phyloP scores from a whole-genome alignment of 768 basidiomycete species.

The Termitomyces sp. region DNA sequence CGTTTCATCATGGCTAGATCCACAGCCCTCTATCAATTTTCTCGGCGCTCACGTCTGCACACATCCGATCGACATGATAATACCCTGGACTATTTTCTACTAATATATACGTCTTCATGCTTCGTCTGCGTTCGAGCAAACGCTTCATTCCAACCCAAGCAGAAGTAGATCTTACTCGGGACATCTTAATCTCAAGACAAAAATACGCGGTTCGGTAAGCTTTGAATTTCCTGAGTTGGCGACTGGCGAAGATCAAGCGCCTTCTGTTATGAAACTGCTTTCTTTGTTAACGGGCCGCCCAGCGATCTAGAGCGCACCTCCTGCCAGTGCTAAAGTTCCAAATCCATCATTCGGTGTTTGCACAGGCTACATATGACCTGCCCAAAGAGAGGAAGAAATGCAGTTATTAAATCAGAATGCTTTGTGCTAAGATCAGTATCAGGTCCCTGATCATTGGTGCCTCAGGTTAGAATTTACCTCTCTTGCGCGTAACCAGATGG shows the following conservation, averaged over 20 bases:
- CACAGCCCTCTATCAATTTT: neutral
- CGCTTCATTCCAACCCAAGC: neutral
- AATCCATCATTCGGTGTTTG: no score
- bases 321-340: no score
- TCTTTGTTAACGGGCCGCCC: no score
- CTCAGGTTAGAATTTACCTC: neutral
- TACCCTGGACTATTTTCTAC: conserved; percentile 12
- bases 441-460: conserved; percentile 1
- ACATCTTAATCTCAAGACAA: no score
- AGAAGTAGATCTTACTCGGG: neutral
- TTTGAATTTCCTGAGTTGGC: neutral
- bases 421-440: neutral
- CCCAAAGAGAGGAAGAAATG: no score
- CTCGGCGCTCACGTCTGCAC: neutral
- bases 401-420: neutral
- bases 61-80: conserved; percentile 1
- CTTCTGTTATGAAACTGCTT: neutral
- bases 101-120: conserved; percentile 7
- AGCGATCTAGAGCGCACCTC: no score
- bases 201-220: no score
- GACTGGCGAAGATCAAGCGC: neutral
- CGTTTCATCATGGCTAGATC: conserved; percentile 8
- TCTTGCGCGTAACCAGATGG: neutral
- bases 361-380: no score
- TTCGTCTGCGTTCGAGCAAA: neutral